Evolutionary conservation across 176 grass and related monocot genomes (phyloP).

Genomic region (Canna indica): DNA sequence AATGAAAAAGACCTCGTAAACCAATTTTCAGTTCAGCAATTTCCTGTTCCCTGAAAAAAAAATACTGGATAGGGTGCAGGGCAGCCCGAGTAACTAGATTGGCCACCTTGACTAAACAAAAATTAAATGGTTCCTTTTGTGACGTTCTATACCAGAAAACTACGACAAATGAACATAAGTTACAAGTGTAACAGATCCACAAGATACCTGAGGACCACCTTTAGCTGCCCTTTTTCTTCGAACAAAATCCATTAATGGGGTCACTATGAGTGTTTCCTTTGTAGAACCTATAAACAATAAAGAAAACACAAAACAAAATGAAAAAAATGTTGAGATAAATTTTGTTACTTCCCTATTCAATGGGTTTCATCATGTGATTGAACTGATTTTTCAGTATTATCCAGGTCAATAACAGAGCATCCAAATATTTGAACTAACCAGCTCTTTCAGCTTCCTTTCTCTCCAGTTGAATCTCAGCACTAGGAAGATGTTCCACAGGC

Average conservation of each 20-base stretch:
- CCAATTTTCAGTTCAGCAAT: too few species aligned
- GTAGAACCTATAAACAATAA: conserved; percentile 70
- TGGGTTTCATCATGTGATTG: background rate
- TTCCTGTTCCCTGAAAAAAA: too few species aligned
- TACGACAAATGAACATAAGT: too few species aligned
- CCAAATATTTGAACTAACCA: conserved; percentile 39
- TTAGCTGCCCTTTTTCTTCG: conserved; percentile 91
- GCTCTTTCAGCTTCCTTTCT: conserved; percentile 96
- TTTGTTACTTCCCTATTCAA: background rate
- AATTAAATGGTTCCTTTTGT: too few species aligned
- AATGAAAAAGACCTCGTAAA: too few species aligned
- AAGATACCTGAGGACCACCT: conserved; percentile 54
- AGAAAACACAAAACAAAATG: conserved; percentile 15
- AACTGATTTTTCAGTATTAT: background rate
- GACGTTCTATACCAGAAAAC: too few species aligned
- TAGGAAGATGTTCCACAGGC: conserved; percentile 79
- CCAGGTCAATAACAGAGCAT: background rate
- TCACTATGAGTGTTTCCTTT: conserved; percentile 78
- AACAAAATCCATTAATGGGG: conserved; percentile 84
- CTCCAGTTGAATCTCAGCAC: conserved; percentile 98
- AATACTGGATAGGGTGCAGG: too few species aligned
- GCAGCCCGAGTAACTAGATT: too few species aligned
- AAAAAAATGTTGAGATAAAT: background rate
- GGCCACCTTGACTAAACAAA: too few species aligned
- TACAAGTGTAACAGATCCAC: too few species aligned